Evolutionary conservation across 345 rosid genomes (phyloP).

Genomic region (Eucalyptus pauciflora): DNA sequence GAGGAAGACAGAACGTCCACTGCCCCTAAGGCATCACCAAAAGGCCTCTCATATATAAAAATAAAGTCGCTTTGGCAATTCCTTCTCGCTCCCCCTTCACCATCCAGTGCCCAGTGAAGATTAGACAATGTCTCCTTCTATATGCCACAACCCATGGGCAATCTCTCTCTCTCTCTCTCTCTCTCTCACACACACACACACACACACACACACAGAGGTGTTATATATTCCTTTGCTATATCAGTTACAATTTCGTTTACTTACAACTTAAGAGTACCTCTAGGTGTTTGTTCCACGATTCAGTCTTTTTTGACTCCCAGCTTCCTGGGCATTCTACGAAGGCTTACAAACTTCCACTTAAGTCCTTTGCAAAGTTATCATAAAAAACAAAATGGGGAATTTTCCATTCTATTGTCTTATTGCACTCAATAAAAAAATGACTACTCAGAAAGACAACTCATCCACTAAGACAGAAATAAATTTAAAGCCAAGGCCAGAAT

Average conservation of each 20-base stretch:
- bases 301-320: background rate
- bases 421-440: background rate
- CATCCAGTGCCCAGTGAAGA: background rate
- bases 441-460: background rate
- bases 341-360: background rate
- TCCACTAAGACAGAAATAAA: background rate
- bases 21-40: background rate
- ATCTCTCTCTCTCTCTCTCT: background rate
- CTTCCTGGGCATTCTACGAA: background rate
- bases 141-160: background rate
- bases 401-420: background rate
- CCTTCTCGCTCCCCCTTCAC: background rate
- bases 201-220: background rate
- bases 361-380: background rate
- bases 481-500: background rate
- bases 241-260: background rate
- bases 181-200: too few relatives aligned
- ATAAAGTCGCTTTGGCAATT: background rate
- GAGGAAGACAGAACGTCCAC: background rate
- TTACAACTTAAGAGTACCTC: background rate
- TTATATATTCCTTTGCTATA: background rate
- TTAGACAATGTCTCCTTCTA: background rate
- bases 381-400: background rate
- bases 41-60: background rate
- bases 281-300: background rate